phyloP scores from a whole-genome alignment of 805 yeast species.

The Kodamaea fukazawae region DNA sequence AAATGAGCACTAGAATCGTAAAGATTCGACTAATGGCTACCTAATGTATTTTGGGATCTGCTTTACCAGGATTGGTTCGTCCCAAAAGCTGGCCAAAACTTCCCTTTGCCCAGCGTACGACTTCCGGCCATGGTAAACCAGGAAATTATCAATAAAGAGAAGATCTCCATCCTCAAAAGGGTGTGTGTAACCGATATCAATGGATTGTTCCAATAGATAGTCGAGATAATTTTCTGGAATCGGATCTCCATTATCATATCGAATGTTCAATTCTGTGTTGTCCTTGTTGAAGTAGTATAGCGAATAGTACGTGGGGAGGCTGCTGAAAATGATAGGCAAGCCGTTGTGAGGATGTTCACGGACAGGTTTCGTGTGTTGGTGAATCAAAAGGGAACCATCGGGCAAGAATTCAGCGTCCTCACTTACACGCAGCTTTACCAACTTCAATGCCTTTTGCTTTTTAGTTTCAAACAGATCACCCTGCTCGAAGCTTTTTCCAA shows the following conservation, averaged over 20 bases:
- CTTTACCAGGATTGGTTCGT: conserved; percentile 2
- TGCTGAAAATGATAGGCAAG: conserved; percentile 19
- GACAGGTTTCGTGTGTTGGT: conserved; percentile 11
- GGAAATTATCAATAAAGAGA: conserved; percentile 19
- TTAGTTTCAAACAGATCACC: conserved; percentile 6
- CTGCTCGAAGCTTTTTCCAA: conserved; percentile 5
- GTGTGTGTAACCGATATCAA: conserved; percentile 18
- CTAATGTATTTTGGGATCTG: background rate
- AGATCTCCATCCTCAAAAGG: conserved; percentile 19
- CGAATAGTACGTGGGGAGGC: conserved; percentile 20
- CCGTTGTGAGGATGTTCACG: conserved; percentile 7
- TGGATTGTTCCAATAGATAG: conserved; percentile 17
- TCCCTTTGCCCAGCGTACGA: conserved; percentile 18
- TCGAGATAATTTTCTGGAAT: conserved; percentile 21
- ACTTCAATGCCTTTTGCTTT: conserved; percentile 8
- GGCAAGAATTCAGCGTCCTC: conserved; percentile 9
- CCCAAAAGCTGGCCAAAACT: conserved; percentile 23
- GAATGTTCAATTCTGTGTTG: conserved; percentile 6
- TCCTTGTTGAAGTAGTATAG: conserved; percentile 9
- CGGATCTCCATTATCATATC: conserved; percentile 19
- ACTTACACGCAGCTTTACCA: conserved; percentile 8
- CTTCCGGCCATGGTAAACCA: conserved; percentile 22
- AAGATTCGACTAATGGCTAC: no score
- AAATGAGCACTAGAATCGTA: no score
- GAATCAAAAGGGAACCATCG: conserved; percentile 8